Conservation (phyloP, 257 asterid genomes). For the Solanum etuberosum region DNA sequence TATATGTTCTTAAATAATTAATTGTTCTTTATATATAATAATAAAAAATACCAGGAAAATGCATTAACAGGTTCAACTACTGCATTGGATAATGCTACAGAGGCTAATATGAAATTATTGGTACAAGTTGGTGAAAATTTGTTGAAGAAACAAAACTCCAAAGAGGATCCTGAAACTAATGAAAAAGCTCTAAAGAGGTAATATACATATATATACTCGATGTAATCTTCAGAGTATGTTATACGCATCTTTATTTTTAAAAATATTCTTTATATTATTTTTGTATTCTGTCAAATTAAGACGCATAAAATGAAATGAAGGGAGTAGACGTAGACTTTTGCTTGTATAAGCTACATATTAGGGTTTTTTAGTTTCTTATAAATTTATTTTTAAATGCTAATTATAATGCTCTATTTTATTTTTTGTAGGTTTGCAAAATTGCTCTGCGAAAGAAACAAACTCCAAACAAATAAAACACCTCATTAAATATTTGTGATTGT, state of each 20-base stretch:
- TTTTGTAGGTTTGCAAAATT: constrained; percentile 41
- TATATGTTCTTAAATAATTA: not conserved
- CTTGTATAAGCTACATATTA: not conserved
- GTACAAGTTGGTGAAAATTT: constrained; percentile 1
- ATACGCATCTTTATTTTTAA: too few species aligned
- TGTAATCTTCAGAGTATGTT: too few species aligned
- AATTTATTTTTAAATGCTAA: not conserved
- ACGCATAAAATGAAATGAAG: too few species aligned
- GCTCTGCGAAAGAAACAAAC: constrained; percentile 33
- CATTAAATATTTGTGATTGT: not conserved
- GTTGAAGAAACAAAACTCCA: not conserved
- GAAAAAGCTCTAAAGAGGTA: constrained; percentile 4
- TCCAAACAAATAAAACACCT: not conserved
- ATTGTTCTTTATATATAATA: not conserved
- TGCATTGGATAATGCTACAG: not conserved
- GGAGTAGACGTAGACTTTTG: not conserved
- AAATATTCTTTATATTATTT: too few species aligned
- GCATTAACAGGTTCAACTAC: not conserved
- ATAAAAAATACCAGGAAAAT: not conserved
- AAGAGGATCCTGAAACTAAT: constrained; percentile 2
- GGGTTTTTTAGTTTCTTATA: not conserved
- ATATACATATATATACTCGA: too few species aligned
- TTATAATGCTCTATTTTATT: not conserved
- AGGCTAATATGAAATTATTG: constrained; percentile 1
- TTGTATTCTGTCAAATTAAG: too few species aligned